These are phyloP conservation scores for Ogataea salicorniae DNA, from an alignment of 805 yeast species.

Conservation along the genomic window DNA sequence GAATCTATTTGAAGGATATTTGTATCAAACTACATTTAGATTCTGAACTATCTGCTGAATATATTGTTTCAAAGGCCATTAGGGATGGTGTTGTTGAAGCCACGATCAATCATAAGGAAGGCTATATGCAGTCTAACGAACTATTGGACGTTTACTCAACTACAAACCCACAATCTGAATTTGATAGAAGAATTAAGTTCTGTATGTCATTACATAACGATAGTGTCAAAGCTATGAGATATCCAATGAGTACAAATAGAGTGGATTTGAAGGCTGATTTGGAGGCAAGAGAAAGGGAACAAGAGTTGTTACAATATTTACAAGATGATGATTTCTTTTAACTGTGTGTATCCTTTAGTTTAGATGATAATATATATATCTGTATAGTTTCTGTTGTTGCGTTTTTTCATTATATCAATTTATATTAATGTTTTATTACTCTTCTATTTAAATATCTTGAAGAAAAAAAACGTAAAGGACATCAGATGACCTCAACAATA, in stretches of 20 bases:
- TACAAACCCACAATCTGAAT: conserved; percentile 75
- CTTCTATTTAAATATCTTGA: neutral
- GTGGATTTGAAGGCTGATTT: conserved; percentile 46
- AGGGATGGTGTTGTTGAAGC: conserved; percentile 98
- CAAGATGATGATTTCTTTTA: conserved; percentile 45
- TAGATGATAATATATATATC: neutral
- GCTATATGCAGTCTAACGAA: conserved; percentile 88
- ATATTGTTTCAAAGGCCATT: conserved; percentile 93
- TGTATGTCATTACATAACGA: conserved; percentile 89
- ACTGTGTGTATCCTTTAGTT: neutral
- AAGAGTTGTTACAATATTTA: conserved; percentile 32
- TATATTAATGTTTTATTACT: neutral
- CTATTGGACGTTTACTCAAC: conserved; percentile 83
- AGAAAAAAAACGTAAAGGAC: neutral
- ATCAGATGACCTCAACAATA: conserved; percentile 21
- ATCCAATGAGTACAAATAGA: conserved; percentile 58
- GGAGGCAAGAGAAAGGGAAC: conserved; percentile 54
- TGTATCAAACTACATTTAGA: conserved; percentile 89
- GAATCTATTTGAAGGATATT: conserved; percentile 86
- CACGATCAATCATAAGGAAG: conserved; percentile 80
- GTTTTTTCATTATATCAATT: conserved; percentile 28
- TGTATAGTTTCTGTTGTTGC: conserved; percentile 25
- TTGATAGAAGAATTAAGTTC: conserved; percentile 90
- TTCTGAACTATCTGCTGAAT: conserved; percentile 93
- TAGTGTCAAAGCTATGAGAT: conserved; percentile 91